phyloP scores from a whole-genome alignment of 2,329 filamentous ascomycete species.

The Alternaria conjuncta region DNA sequence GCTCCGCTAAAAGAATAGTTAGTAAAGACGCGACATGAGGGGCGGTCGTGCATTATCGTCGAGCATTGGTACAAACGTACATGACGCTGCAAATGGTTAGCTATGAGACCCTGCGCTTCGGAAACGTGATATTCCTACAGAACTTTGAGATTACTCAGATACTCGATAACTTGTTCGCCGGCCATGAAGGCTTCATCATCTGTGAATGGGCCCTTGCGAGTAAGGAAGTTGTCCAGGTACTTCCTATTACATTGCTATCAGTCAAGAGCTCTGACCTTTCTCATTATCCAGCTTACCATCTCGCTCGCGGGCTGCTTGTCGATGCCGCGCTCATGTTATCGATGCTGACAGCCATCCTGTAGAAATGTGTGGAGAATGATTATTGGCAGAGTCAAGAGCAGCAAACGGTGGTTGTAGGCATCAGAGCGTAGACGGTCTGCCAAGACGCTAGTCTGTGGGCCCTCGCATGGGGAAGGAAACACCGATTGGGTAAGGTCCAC shows the following conservation, averaged over 20 bases:
- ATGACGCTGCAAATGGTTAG: constrained; percentile 46
- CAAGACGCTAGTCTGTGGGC: constrained; percentile 33
- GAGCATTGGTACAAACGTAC: constrained; percentile 31
- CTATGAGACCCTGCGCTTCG: background rate
- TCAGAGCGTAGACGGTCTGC: constrained; percentile 20
- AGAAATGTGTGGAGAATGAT: constrained; percentile 8
- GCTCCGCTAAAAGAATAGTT: constrained; percentile 73
- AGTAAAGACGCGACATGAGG: background rate
- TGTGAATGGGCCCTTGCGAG: constrained; percentile 79
- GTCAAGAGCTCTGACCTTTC: constrained; percentile 9
- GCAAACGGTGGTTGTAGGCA: constrained; percentile 32
- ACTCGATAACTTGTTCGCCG: constrained; percentile 58
- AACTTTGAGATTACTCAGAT: constrained; percentile 55
- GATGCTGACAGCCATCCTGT: constrained; percentile 35
- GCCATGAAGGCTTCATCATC: constrained; percentile 62
- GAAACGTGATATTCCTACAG: constrained; percentile 62
- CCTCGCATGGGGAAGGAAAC: constrained; percentile 26
- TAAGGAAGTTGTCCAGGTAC: constrained; percentile 82
- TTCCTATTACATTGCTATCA: constrained; percentile 63
- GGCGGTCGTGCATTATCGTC: background rate
- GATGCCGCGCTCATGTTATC: constrained; percentile 17
- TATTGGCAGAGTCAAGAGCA: constrained; percentile 14
- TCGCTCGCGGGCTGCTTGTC: constrained; percentile 43
- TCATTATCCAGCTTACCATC: constrained; percentile 48
- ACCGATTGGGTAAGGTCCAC: constrained; percentile 20